Conservation (phyloP, 805 yeast genomes). For the Lachancea nothofagi region DNA sequence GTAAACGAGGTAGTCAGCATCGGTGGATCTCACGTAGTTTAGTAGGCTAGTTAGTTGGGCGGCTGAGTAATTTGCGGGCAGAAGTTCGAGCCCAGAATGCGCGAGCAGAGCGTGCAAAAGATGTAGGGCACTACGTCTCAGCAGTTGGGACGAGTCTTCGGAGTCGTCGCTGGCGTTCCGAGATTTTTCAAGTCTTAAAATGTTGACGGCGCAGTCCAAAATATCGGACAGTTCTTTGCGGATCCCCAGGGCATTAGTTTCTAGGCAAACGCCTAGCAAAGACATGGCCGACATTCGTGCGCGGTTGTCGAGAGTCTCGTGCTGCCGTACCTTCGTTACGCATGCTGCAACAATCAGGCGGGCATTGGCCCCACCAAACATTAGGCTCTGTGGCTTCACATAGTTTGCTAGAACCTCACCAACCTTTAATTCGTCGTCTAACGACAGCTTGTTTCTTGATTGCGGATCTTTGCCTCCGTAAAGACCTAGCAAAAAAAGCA, state of each 20-base stretch:
- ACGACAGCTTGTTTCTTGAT: constrained; percentile 17
- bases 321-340: constrained; percentile 36
- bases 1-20: constrained; percentile 51
- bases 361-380: constrained; percentile 43
- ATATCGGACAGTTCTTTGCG: constrained; percentile 44
- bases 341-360: constrained; percentile 40
- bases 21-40: constrained; percentile 42
- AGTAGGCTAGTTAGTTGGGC: constrained; percentile 39
- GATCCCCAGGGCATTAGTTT: constrained; percentile 52
- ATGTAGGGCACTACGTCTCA: constrained; percentile 73
- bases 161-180: constrained; percentile 2
- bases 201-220: constrained; percentile 73
- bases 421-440: constrained; percentile 68
- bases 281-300: constrained; percentile 86
- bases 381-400: constrained; percentile 44
- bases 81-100: constrained; percentile 41
- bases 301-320: constrained; percentile 44
- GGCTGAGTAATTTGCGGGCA: constrained; percentile 45
- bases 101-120: constrained; percentile 56
- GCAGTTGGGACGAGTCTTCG: constrained; percentile 36
- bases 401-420: constrained; percentile 76
- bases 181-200: constrained; percentile 53
- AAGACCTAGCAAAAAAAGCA: constrained; percentile 36
- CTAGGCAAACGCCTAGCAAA: constrained; percentile 66
- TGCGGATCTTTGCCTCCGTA: constrained; percentile 31